Conservation (phyloP, 78 protist species). For the Cavenderia fasciculata region DNA sequence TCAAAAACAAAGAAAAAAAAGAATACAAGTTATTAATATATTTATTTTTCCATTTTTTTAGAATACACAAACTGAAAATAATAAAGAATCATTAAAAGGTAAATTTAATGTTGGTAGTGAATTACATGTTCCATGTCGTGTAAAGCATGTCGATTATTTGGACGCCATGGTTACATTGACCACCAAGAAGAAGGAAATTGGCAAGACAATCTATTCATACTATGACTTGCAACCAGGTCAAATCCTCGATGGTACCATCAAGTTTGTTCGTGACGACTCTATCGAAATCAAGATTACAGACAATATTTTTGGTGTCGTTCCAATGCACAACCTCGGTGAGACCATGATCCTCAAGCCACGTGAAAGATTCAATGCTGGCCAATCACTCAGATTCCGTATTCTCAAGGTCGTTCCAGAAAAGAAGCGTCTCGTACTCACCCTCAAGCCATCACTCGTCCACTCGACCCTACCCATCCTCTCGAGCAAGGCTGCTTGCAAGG, state of each 20-base stretch:
- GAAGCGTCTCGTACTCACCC: conserved; percentile 40
- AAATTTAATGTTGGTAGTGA: background rate
- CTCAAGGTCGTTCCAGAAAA: conserved; percentile 32
- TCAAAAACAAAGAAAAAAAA: background rate
- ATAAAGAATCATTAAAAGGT: background rate
- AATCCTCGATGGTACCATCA: conserved; percentile 14
- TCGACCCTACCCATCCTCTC: conserved; percentile 29
- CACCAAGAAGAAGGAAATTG: background rate
- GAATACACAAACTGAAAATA: background rate
- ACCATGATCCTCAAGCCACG: background rate
- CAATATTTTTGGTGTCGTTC: conserved; percentile 39
- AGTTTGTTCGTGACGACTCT: conserved; percentile 24
- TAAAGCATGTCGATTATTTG: conserved; percentile 26
- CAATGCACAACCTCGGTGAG: conserved; percentile 33
- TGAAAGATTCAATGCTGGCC: conserved; percentile 56
- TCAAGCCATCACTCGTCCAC: conserved; percentile 35
- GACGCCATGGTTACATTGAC: conserved; percentile 49
- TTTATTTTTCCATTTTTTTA: background rate
- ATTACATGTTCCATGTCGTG: conserved; percentile 8
- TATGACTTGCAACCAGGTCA: conserved; percentile 20
- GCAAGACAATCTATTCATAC: conserved; percentile 12
- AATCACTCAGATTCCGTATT: conserved; percentile 24
- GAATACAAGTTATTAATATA: background rate
- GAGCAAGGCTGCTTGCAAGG: background rate
- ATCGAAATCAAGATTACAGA: conserved; percentile 15